phyloP scores from a whole-genome alignment of 768 basidiomycete genomes.

The Suillus weaverae region DNA sequence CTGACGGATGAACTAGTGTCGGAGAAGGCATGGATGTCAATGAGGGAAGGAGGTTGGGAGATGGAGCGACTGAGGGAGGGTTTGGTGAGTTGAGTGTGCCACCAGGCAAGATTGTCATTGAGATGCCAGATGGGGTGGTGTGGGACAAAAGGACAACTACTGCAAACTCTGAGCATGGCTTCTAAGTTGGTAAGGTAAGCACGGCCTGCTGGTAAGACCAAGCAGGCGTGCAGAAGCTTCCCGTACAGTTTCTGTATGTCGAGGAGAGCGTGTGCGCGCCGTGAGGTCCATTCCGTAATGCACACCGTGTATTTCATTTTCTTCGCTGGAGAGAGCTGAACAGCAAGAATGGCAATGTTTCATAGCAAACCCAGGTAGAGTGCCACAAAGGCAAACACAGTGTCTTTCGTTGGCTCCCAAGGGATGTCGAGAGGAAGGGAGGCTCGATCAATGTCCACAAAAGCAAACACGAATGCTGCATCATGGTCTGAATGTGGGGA shows the following conservation, averaged over 20 bases:
- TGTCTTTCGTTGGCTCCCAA: slow-evolving; percentile 32
- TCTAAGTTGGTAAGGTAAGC: slow-evolving; percentile 45
- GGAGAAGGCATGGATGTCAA: slow-evolving; percentile 27
- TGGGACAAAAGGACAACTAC: slow-evolving; percentile 33
- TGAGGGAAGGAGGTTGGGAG: not conserved
- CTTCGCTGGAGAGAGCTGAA: slow-evolving; percentile 26
- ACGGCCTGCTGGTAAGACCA: slow-evolving; percentile 32
- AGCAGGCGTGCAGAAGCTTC: slow-evolving; percentile 38
- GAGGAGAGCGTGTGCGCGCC: slow-evolving; percentile 27
- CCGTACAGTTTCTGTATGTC: slow-evolving; percentile 40
- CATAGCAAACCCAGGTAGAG: slow-evolving; percentile 34
- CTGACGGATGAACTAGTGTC: slow-evolving; percentile 26
- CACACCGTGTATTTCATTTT: slow-evolving; percentile 27
- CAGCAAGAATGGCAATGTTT: slow-evolving; percentile 23
- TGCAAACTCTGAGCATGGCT: slow-evolving; percentile 31
- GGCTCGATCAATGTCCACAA: slow-evolving; percentile 36
- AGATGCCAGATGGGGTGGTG: slow-evolving; percentile 12
- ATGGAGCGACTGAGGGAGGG: too few relatives aligned
- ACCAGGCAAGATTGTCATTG: slow-evolving; percentile 36
- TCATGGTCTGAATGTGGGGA: too few relatives aligned
- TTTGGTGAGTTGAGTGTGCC: slow-evolving; percentile 13
- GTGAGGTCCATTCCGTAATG: slow-evolving; percentile 25
- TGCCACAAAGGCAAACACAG: slow-evolving; percentile 20
- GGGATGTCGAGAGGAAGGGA: slow-evolving; percentile 30
- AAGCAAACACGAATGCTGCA: too few relatives aligned